Evolutionary conservation across 2,329 filamentous ascomycete species (phyloP).

Genomic region (Trichoderma sp.): DNA sequence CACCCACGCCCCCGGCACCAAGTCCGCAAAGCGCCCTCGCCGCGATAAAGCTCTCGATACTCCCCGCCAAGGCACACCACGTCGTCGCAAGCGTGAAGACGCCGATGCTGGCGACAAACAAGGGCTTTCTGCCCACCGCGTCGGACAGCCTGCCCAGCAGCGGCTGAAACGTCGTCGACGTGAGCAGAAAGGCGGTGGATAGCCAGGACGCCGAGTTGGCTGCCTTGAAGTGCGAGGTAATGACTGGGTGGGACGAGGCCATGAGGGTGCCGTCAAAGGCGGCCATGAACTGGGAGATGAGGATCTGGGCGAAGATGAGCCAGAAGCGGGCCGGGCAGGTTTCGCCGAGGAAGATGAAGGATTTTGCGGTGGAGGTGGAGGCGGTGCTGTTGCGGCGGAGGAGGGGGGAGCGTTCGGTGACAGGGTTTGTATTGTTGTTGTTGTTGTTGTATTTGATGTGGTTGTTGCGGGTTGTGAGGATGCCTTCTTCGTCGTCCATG

Average conservation of each 20-base stretch:
- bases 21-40: slow-evolving; percentile 72
- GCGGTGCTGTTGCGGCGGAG: slow-evolving; percentile 24
- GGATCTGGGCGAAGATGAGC: slow-evolving; percentile 61
- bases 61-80: slow-evolving; percentile 68
- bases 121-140: slow-evolving; percentile 66
- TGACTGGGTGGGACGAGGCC: slow-evolving; percentile 78
- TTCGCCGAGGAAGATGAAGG: slow-evolving; percentile 46
- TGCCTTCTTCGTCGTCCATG: background rate
- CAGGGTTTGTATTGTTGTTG: background rate
- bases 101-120: slow-evolving; percentile 64
- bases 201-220: slow-evolving; percentile 82
- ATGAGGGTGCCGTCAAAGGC: slow-evolving; percentile 79
- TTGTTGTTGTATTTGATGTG: slow-evolving; percentile 7
- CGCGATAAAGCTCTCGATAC: slow-evolving; percentile 69
- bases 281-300: slow-evolving; percentile 59
- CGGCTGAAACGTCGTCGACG: slow-evolving; percentile 74
- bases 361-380: background rate
- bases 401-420: slow-evolving; percentile 34
- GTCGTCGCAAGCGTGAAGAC: slow-evolving; percentile 66
- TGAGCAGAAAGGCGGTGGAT: slow-evolving; percentile 76
- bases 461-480: background rate
- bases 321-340: slow-evolving; percentile 58
- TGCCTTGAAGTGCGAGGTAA: slow-evolving; percentile 76
- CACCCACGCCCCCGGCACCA: slow-evolving; percentile 71
- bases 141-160: slow-evolving; percentile 74